Evolutionary conservation across 78 protist genomes (phyloP), one percentile per base, ranked within the genome.

Genomic region (Ministeria vibrans): DNA sequence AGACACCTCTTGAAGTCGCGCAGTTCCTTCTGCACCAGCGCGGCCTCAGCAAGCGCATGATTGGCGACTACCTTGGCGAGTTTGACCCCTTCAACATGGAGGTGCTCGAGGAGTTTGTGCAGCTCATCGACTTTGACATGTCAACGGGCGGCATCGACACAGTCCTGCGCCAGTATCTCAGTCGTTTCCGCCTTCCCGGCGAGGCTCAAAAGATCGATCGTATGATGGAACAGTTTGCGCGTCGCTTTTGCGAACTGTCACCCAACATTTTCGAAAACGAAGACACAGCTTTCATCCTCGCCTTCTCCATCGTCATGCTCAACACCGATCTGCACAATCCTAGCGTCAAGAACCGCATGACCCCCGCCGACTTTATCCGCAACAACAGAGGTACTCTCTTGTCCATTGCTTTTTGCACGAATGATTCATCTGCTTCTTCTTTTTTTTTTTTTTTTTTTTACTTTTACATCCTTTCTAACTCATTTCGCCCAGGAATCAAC

Each of bases 161-260:
- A 25, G 87, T 88, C 61, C 76, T 91, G 55, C 79, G 94, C 7
- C 11, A 0, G 68, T 78, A 80, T 63, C 68, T 85, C 32, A 13
- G 9, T 22, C 0, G 34, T 2, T 87, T 86, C 62, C 88, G 69
- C 13, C 85, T 91, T 18, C 94, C 91, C 1, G 99, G 99, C 34
- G 84, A 80, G n/a, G 83, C 92, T 9, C 96, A 92, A 79, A 78
- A 90, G 80, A 92, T 92, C 46, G 96, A 83, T 27, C 87, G 88
- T 53, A 78, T 84, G n/a, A 71, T 84, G 80, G 76, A 84, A 41
- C 1, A 0, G 59, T 84, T 64, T 36, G 72, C 84, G 22, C 0
- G n/a, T 2, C 42, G 25, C 13, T 84, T 72, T 59, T 22, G 34
- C 61, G n/a, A 51, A 28, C 1, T 2, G 44, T 34, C 43, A 20